Conservation (phyloP, 2,329 filamentous ascomycete genomes). For the Colletotrichum sp. region DNA sequence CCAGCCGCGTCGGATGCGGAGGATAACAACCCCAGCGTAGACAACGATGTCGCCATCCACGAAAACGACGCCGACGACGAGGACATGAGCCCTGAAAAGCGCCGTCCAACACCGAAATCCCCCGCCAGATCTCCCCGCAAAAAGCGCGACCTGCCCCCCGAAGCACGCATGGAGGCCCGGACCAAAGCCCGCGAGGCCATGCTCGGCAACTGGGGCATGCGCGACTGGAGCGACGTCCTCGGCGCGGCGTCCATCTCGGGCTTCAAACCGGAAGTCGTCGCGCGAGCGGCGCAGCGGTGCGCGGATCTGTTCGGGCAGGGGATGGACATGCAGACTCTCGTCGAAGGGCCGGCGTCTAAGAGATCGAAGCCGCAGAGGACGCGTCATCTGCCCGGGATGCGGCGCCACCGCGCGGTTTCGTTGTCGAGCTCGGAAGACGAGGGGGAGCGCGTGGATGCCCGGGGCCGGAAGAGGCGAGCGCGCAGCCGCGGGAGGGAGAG, state of each 20-base stretch:
- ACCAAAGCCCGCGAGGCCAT: slow-evolving; percentile 27
- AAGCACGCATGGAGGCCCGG: slow-evolving; percentile 20
- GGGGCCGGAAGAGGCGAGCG: not conserved
- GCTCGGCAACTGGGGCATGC: slow-evolving; percentile 46
- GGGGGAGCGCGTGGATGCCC: not conserved
- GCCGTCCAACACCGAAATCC: slow-evolving; percentile 14
- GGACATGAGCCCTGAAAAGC: not conserved
- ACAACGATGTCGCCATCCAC: rapidly evolving
- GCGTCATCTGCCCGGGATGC: not conserved
- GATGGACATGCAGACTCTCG: slow-evolving; percentile 69
- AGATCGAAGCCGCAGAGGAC: slow-evolving; percentile 5
- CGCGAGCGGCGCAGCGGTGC: slow-evolving; percentile 76
- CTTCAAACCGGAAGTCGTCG: slow-evolving; percentile 69
- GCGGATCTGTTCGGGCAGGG: slow-evolving; percentile 75
- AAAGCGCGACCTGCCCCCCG: slow-evolving; percentile 11
- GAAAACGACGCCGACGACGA: not conserved
- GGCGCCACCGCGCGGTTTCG: not conserved
- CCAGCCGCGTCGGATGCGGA: slow-evolving; percentile 23
- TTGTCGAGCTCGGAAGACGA: not conserved
- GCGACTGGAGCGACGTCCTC: slow-evolving; percentile 87
- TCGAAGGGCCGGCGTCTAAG: slow-evolving; percentile 31
- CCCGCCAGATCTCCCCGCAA: slow-evolving; percentile 4
- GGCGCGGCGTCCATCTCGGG: slow-evolving; percentile 78
- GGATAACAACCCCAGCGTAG: not conserved
- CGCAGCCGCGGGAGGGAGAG: slow-evolving; percentile 31